Base-by-base conservation (phyloP, 352 stramenopile species). In the Pythium monospermum region DNA sequence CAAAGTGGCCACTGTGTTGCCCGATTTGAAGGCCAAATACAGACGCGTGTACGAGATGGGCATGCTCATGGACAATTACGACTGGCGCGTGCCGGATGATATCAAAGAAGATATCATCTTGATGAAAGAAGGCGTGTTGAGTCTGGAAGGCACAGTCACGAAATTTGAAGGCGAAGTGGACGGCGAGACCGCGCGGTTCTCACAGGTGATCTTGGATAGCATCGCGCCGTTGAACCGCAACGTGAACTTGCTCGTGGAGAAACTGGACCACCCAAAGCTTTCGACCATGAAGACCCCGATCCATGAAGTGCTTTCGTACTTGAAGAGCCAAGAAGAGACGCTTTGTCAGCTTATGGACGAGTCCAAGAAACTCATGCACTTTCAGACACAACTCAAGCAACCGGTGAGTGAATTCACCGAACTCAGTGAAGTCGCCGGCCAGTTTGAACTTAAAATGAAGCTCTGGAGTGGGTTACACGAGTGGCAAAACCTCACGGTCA, bases 101-200 rank as follows among this genome's bases (percentile, higher is more conserved):
- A 80, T 97, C 54, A 95, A 96, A 46, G 91, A 96, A 45, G 73
- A 96, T 49, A 93, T 98, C 43, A 86, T 96, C 43, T 83, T 98
- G 36, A 90, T 98, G 77, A 96, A 97, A 30, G 86, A 98, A 59
- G 85, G 91, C 6, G 88, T 98, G 1, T 57, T 88, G 33, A 85
- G 77, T 33, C 67, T 98, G 1, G 92, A 98, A 66, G 80, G 78
- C 6, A 94, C 85, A 0, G 71, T 96, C 2, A 89, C 87, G 4
- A 80, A 84, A 18, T 96, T 94, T 27, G 89, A 97, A 67, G 88
- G 74, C 13, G 81, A 95, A 26, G 75, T 97, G 26, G 90, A 97
- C 49, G 84, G 88, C 22, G 93, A 98, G 41, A 97, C 84, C 5
- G 83, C 76, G 2, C 85, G 88, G 6, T 98, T 98, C 43, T 87